Percentiles rank a stretch among this genome's conserved stretches.
Conservation (phyloP, 495 filamentous ascomycete genomes). For the Copromyces sp. region DNA sequence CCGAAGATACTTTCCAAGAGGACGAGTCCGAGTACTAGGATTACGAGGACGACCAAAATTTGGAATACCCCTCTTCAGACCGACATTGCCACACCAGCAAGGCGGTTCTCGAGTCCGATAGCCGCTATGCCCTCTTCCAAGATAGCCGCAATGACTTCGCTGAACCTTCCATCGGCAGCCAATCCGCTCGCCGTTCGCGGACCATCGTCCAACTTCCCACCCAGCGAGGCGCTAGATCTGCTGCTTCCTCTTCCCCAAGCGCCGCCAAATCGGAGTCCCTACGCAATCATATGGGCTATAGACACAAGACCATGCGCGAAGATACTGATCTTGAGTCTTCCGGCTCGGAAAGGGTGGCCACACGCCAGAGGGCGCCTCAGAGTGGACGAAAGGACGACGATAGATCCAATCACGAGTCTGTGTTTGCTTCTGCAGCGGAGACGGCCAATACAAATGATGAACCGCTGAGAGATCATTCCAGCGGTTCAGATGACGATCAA, state of each 20-base stretch:
- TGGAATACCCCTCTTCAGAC: background rate
- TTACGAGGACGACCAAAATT: background rate
- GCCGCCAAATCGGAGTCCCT: background rate
- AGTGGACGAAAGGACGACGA: background rate
- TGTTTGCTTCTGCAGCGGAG: background rate
- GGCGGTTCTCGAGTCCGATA: background rate
- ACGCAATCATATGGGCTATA: background rate
- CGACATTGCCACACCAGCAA: background rate
- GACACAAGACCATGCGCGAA: background rate
- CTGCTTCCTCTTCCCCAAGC: background rate
- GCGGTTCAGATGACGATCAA: background rate
- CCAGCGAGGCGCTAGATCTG: background rate
- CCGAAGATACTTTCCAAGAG: background rate
- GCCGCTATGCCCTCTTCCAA: background rate
- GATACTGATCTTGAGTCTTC: background rate
- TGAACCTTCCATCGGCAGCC: background rate
- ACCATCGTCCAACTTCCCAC: background rate
- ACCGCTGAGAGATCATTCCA: background rate
- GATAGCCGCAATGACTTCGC: background rate
- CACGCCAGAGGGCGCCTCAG: background rate
- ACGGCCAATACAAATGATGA: background rate
- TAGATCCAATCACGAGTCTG: background rate
- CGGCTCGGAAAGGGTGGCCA: background rate
- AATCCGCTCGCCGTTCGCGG: background rate
- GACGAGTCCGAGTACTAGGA: background rate